These are phyloP conservation scores for Wickerhamomyces silvicola DNA, from an alignment of 805 yeast genomes.

Conservation along the genomic window DNA sequence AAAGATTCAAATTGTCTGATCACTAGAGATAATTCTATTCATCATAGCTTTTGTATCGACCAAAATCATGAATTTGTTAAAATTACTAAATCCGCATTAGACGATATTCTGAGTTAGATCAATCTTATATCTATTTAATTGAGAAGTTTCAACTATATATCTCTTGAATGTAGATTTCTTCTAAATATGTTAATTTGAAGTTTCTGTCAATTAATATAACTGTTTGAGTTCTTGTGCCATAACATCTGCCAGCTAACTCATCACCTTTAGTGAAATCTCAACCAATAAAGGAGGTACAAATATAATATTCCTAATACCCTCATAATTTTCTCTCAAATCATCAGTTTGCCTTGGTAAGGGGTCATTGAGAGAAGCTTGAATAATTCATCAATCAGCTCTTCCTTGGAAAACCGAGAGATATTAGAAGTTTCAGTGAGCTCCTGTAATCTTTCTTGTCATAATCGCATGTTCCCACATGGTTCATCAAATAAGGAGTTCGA, in stretches of 20 bases:
- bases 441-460: constrained; percentile 44
- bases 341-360: constrained; percentile 23
- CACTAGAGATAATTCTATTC: constrained; percentile 29
- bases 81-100: constrained; percentile 23
- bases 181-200: constrained; percentile 53
- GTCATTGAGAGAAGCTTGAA: constrained; percentile 50
- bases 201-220: constrained; percentile 51
- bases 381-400: constrained; percentile 40
- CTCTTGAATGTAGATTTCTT: constrained; percentile 51
- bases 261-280: constrained; percentile 26
- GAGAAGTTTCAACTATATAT: constrained; percentile 25
- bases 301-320: constrained; percentile 48
- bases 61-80: constrained; percentile 43
- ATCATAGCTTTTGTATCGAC: constrained; percentile 57
- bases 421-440: constrained; percentile 23
- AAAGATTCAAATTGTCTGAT: constrained; percentile 24
- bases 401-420: constrained; percentile 25
- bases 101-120: constrained; percentile 8
- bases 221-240: constrained; percentile 89
- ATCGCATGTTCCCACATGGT: constrained; percentile 70
- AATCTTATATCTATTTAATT: constrained; percentile 19
- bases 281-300: constrained; percentile 63
- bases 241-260: constrained; percentile 45
- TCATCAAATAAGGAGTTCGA: constrained; percentile 61
- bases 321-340: constrained; percentile 29